phyloP scores from a whole-genome alignment of 495 filamentous ascomycete genomes.

The Daldinia loculata region DNA sequence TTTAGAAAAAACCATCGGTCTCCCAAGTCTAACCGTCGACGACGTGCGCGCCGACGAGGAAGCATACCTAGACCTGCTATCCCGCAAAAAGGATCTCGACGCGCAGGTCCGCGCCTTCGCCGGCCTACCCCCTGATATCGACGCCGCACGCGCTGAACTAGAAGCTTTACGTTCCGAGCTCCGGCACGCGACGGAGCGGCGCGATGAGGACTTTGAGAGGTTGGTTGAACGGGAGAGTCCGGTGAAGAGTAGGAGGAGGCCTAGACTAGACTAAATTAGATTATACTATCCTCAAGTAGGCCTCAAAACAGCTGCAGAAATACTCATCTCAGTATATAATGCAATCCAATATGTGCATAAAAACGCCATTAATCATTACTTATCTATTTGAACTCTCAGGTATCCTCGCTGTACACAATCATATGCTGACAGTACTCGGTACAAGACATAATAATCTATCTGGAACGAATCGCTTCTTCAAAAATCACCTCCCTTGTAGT shows the following conservation, averaged over 20 bases:
- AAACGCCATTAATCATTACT: conserved; percentile 32
- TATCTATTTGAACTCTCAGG: conserved; percentile 7
- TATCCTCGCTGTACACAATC: conserved; percentile 35
- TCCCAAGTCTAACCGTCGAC: conserved; percentile 49
- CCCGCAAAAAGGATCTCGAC: conserved; percentile 65
- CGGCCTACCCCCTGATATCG: conserved; percentile 73
- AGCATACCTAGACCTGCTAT: conserved; percentile 59
- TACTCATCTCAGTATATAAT: not conserved
- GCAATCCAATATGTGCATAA: not conserved
- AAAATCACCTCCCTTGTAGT: not conserved
- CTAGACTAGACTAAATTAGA: conserved; percentile 12
- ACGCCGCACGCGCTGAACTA: conserved; percentile 71
- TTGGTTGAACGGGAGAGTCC: conserved; percentile 63
- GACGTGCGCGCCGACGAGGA: conserved; percentile 63
- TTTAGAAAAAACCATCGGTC: conserved; percentile 41
- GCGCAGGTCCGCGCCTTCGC: conserved; percentile 67
- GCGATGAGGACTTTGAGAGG: conserved; percentile 76
- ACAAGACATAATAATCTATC: conserved; percentile 16
- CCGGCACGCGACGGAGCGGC: conserved; percentile 60
- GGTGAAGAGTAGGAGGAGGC: conserved; percentile 47
- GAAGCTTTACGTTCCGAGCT: conserved; percentile 70
- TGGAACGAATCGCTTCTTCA: not conserved
- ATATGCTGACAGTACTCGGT: conserved; percentile 15
- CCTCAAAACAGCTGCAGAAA: not conserved
- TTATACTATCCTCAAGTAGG: no score